phyloP scores from a whole-genome alignment of 345 rosid species.

The Syzygium grande region DNA sequence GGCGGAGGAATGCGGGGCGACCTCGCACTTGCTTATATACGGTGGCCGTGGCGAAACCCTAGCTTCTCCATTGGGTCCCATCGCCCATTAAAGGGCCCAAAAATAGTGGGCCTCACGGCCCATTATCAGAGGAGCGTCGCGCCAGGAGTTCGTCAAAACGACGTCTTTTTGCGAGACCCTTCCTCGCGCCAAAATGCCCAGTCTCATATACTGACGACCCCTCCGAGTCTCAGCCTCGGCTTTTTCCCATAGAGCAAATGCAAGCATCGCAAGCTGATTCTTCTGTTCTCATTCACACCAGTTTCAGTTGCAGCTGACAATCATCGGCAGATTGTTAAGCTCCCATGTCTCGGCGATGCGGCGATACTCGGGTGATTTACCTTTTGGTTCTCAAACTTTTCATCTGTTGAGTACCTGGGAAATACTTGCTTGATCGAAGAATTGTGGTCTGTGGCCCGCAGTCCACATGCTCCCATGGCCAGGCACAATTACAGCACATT shows the following conservation, averaged over 20 bases:
- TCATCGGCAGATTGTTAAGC: neutral
- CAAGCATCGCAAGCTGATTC: neutral
- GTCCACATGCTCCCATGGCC: neutral
- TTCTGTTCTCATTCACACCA: neutral
- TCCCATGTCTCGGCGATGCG: accelerated
- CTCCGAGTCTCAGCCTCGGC: too few species aligned
- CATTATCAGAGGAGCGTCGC: neutral
- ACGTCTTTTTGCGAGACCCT: too few species aligned
- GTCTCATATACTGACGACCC: too few species aligned
- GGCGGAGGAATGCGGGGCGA: neutral
- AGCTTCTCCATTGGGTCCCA: neutral
- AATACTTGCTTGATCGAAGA: neutral
- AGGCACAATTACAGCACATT: neutral
- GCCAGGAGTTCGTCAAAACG: neutral
- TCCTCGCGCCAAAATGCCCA: too few species aligned
- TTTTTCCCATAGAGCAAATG: neutral
- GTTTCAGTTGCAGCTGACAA: neutral
- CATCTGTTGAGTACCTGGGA: neutral
- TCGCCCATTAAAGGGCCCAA: neutral
- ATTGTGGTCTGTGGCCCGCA: neutral
- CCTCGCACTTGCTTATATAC: neutral
- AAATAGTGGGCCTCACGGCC: neutral
- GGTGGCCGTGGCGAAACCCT: neutral
- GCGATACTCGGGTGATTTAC: neutral
- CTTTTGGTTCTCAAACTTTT: neutral